These are phyloP conservation scores for Rhizomucor pusillus DNA, from an alignment of 371 early-diverging fungal genomes.

Conservation along the genomic window DNA sequence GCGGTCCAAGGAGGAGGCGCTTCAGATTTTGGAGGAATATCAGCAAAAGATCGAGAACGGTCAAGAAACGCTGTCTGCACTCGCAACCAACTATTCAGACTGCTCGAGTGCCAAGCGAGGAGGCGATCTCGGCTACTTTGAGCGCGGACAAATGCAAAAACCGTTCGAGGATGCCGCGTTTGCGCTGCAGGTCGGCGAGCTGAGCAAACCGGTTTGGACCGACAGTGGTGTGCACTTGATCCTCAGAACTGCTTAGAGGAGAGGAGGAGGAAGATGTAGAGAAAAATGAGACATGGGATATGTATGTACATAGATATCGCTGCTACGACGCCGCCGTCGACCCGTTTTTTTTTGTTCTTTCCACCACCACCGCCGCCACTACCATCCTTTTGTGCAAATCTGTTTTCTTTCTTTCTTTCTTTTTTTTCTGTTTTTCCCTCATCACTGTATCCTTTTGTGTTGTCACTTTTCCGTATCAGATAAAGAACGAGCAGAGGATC, in stretches of 20 bases:
- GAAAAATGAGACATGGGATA: slow-evolving; percentile 6
- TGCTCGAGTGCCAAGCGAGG: slow-evolving; percentile 86
- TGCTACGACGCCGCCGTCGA: not conserved
- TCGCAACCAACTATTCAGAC: slow-evolving; percentile 81
- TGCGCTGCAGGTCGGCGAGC: slow-evolving; percentile 80
- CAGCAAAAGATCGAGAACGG: slow-evolving; percentile 60
- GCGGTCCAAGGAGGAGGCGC: slow-evolving; percentile 85
- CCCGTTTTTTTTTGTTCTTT: not conserved
- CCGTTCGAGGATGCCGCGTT: slow-evolving; percentile 92
- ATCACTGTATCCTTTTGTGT: too few species aligned
- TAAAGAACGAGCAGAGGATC: too few species aligned
- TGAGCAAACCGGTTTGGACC: slow-evolving; percentile 82
- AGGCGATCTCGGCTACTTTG: slow-evolving; percentile 91
- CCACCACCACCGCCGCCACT: too few species aligned
- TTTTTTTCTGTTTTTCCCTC: too few species aligned
- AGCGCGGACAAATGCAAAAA: slow-evolving; percentile 78
- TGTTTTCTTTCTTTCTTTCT: too few species aligned
- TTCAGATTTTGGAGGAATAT: slow-evolving; percentile 59
- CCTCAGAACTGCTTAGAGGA: slow-evolving; percentile 83
- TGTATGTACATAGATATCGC: not conserved
- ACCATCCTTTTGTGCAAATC: too few species aligned
- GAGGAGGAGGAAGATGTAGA: too few species aligned
- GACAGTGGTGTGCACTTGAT: slow-evolving; percentile 95
- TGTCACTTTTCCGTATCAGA: too few species aligned
- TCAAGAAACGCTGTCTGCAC: slow-evolving; percentile 54